These are phyloP conservation scores for Rubus parviflorus DNA, from an alignment of 306 rosid genomes.

Conservation along the genomic window DNA sequence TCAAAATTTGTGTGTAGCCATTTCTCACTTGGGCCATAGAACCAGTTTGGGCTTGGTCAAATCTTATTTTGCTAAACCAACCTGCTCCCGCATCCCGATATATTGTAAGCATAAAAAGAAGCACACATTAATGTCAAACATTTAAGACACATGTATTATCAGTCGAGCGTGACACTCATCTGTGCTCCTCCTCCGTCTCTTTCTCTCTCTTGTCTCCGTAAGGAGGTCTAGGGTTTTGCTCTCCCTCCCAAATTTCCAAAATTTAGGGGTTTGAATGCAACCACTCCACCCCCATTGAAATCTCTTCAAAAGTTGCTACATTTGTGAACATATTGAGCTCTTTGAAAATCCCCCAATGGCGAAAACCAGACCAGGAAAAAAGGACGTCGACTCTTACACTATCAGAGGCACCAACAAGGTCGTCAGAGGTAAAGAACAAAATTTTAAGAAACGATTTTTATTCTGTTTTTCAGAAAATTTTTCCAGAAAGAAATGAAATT, in stretches of 20 bases:
- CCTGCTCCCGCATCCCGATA: conserved; percentile 2
- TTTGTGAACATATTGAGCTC: conserved; percentile 7
- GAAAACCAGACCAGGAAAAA: conserved; percentile 72
- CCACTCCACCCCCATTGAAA: conserved; percentile 15
- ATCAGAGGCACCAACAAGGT: conserved; percentile 87
- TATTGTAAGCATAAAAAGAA: background rate
- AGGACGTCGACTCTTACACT: conserved; percentile 74
- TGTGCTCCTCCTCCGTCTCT: conserved; percentile 9
- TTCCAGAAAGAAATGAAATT: background rate
- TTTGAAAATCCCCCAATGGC: conserved; percentile 46
- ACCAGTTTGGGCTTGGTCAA: background rate
- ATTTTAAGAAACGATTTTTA: background rate
- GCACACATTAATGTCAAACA: background rate
- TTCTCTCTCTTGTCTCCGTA: conserved; percentile 4
- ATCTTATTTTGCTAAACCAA: background rate
- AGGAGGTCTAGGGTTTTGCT: conserved; percentile 27
- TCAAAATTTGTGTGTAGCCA: too few relatives aligned
- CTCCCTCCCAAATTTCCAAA: conserved; percentile 20
- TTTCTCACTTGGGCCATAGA: background rate
- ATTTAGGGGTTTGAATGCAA: conserved; percentile 2
- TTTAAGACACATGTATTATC: background rate
- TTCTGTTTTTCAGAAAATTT: background rate
- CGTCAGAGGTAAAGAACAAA: conserved; percentile 60
- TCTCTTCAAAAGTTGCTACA: conserved; percentile 20
- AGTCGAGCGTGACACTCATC: conserved; percentile 41